Evolutionary conservation across 371 early-diverging fungal species (phyloP), one percentile per base, ranked within the genome.

Genomic region (Apophysomyces elegans): DNA sequence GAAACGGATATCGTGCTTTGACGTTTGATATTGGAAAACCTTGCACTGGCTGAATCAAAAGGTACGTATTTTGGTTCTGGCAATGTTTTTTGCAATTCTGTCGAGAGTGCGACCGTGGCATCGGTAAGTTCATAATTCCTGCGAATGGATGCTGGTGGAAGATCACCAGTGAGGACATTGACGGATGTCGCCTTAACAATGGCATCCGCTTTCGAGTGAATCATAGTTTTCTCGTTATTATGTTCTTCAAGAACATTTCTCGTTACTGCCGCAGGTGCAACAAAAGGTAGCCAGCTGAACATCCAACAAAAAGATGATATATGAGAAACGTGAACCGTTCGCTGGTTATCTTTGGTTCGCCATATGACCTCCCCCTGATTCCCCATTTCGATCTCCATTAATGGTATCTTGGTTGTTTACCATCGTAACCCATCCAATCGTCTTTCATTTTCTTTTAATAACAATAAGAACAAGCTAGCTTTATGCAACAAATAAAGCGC

Each of bases 1-100:
- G 60, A 46, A 13, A 58, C 60, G 7, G 69, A 69, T 37, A 37
- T 56, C 12, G 65, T 37, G 32, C 69, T 61, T 13, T 60, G 37
- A n/a, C 65, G 64, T 37, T 64, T 69, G 37, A 16, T 59, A 41
- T 41, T 4, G 1, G 41, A 41, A 41, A 41, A 13, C 41, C 41
- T 41, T 1, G 41, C 8, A 13, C 41, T 41, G 5, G 13, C 41
- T 5, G 21, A 11, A 26, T 50, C 54, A n/a, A 50, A 26, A 7
- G 54, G 54, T 2, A 26, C 0, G 21, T 50, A 21, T 21, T 26
- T 50, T 9, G 21, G 21, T 18, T n/a, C 18, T 7, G 54, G 21
- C 7, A 50, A 50, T 21, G 3, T 50, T 26, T 50, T 50, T 21
- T 50, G 54, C 21, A 50, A 21, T 50, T 50, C 54, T 5, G 21